Evolutionary conservation across 345 rosid genomes (phyloP), one percentile per base, ranked within the genome.

Genomic region (Bretschneidera sinensis): DNA sequence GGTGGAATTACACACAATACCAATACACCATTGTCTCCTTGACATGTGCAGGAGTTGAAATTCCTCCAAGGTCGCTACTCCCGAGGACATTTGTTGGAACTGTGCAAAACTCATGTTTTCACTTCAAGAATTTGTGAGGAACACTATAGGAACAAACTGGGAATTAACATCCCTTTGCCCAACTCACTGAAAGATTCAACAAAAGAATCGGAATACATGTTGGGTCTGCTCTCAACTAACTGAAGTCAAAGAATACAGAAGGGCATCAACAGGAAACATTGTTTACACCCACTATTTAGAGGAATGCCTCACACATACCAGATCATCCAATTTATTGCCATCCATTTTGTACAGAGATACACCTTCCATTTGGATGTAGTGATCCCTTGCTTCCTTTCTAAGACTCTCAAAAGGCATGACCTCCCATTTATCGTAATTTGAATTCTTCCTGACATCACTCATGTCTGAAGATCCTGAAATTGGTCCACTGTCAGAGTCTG

Each of bases 341-440:
- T 94, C 99, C 92, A 94, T 94, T 74, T 94, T 94, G 80, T 94
- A 94, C 52, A 88, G 75, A 59, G 97, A 86, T 11, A 80, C 84
- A 11, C 86, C 84, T 74, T 78, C 81, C 99, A 86, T 90, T 66
- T 86, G 86, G 6, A 25, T 18, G 68, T 71, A 84, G 82, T 90
- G 89, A 70, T 86, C 96, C 55, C 59, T 83, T 0, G 97, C 95
- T 74, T 90, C 97, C 83, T 88, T 86, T 74, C 97, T 86, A 25
- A 94, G 78, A 72, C 88, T 85, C 78, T 68, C 67, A 55, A 85
- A 76, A 18, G 97, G 85, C 91, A 83, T 82, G 25, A 71, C 74
- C 72, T 92, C 98, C 98, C 97, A 89, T 74, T 89, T 92, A 49
- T 75, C 81, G 85, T 87, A 92, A 66, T 89, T 79, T 18, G 98